A percentile compares a stretch with the other conserved stretches of the same genome.
Evolutionary conservation across 768 basidiomycete species (phyloP).

Genomic region (Agrocybe pediades): DNA sequence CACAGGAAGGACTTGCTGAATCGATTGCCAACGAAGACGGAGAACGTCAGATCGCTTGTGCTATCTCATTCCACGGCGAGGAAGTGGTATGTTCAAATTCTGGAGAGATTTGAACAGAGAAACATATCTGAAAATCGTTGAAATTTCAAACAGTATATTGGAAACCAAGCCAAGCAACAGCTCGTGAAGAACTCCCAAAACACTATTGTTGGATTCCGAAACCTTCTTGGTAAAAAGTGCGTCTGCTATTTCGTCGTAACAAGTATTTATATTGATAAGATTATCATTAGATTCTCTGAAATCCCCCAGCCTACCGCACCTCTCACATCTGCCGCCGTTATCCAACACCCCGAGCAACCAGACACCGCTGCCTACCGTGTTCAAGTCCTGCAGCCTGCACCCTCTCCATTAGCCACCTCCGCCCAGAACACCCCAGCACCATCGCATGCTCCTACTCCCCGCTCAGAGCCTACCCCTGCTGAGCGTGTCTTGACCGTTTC

Average conservation of each 20-base stretch:
- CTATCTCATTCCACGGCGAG: conserved; percentile 88
- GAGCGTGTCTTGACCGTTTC: conserved; percentile 78
- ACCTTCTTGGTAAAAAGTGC: conserved; percentile 90
- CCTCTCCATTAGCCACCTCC: conserved; percentile 64
- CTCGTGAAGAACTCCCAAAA: conserved; percentile 94
- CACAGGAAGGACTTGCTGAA: conserved; percentile 85
- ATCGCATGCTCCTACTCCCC: conserved; percentile 69
- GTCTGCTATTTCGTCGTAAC: conserved; percentile 21
- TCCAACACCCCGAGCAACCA: conserved; percentile 71
- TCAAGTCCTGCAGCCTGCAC: conserved; percentile 76
- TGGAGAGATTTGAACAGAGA: not conserved
- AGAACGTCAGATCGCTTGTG: conserved; percentile 96
- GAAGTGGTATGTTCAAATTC: conserved; percentile 66
- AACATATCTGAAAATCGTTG: not conserved
- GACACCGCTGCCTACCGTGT: conserved; percentile 87
- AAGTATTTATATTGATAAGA: not conserved
- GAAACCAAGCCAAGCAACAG: conserved; percentile 91
- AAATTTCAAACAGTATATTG: conserved; percentile 84
- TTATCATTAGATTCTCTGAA: conserved; percentile 65
- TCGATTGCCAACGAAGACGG: conserved; percentile 99
- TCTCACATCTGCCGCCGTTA: conserved; percentile 66
- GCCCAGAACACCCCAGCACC: conserved; percentile 61
- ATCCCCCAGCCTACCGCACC: conserved; percentile 51
- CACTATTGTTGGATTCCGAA: conserved; percentile 93
- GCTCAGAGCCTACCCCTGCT: conserved; percentile 66